Evolutionary conservation across 164 flowering plant species (phyloP), one percentile per base, ranked within the genome.

Genomic region (Piper betle): DNA sequence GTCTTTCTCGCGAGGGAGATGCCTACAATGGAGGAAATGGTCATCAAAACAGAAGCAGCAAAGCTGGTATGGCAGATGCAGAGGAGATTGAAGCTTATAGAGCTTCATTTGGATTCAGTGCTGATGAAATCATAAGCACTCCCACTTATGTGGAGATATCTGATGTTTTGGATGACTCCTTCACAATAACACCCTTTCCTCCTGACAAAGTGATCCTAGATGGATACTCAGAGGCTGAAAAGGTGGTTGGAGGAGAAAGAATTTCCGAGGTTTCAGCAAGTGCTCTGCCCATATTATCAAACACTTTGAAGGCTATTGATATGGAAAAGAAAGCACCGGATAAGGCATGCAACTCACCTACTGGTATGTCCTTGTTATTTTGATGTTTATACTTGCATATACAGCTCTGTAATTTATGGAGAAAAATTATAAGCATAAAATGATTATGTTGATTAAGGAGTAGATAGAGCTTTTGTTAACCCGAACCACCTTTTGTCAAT

Each of bases 41-140:
- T 20, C 80, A 84, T 53, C 94, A 81, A 70, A 84, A 70, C 66
- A 69, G 85, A 74, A 82, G 76, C 64, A 79, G 50, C 59, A 88
- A 73, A 68, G 77, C 74, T 60, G 62, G 75, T 60, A 84, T 83
- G 79, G 80, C 85, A 55, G 98, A 92, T 71, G 84, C 71, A 54
- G 98, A 92, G 70, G 98, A 92, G 72, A 64, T 84, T 56, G 98
- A 92, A 78, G 96, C 98, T 62, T 92, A 89, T 69, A 74, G 98
- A 69, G 98, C 96, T 53, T 92, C 98, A 43, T 92, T 92, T 75
- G 98, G 98, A 59, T 92, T 92, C 77, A 92, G 98, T 77, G 98
- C 98, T 41, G 98, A 92, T 79, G 98, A 92, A 73, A 81, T 88
- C 53, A 74, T 84, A 65, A 79, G 79, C 39, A 84, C 96, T 19